Conservation (phyloP, 2,329 filamentous ascomycete genomes). For the Colletotrichum sp. region DNA sequence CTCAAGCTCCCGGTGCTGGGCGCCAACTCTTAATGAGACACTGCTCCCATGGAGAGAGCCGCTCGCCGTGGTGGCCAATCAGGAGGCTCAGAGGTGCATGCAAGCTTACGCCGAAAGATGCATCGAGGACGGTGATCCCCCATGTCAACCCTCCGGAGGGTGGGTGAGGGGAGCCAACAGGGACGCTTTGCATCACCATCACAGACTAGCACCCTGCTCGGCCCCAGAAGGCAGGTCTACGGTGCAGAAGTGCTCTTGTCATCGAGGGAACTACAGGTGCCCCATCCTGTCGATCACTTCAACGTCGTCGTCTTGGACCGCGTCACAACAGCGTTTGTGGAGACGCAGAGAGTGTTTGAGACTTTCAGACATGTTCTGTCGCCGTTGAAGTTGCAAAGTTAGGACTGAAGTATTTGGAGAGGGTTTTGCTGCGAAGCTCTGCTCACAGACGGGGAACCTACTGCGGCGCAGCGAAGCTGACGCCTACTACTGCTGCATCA, state of each 20-base stretch:
- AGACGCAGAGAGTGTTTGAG: not conserved
- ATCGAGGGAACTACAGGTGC: not conserved
- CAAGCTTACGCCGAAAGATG: slow-evolving; percentile 12
- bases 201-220: not conserved
- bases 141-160: not conserved
- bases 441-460: slow-evolving; percentile 3
- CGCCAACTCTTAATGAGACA: slow-evolving; percentile 6
- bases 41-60: not conserved
- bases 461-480: slow-evolving; percentile 5
- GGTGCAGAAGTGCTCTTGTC: not conserved
- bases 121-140: slow-evolving; percentile 15
- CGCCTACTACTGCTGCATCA: not conserved
- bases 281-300: not conserved
- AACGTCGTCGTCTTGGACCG: not conserved
- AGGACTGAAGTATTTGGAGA: not conserved
- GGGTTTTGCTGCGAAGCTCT: not conserved
- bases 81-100: not conserved
- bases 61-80: not conserved
- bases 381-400: not conserved
- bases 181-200: slow-evolving; percentile 12
- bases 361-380: not conserved
- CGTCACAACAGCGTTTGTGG: slow-evolving; percentile 8
- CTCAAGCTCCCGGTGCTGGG: not conserved
- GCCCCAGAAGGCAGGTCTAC: not conserved
- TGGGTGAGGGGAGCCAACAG: not conserved